Evolutionary conservation across 2,329 filamentous ascomycete genomes (phyloP), one percentile per base, ranked within the genome.

Genomic region (Monosporascus ibericus): DNA sequence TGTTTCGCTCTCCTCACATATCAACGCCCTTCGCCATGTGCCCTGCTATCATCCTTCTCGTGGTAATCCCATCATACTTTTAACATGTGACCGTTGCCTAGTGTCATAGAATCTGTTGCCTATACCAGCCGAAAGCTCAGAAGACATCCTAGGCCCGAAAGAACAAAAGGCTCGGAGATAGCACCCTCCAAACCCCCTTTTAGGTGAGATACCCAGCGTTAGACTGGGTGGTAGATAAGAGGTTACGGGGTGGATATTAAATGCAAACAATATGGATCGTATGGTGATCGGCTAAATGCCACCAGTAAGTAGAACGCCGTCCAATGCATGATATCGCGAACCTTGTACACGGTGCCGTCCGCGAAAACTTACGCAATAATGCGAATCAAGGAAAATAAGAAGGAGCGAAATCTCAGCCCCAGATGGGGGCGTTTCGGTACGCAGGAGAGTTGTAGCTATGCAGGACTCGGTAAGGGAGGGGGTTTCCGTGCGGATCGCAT

Each of bases 381-480:
- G 9, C 30, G 38, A 34, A 48, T 25, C 27, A 15, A 30, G 47
- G n/a, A 24, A 25, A 50, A 49, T 30, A 27, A 47, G 22, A 38
- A 37, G 15, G 6, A n/a, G 6, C 47, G 36, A 40, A n/a, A 6
- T 36, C 40, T 68, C 56, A 80, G n/a, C 76, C 73, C 78, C 79
- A 81, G n/a, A 82, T 80, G 0, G 78, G 79, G 3, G 70, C 74
- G 37, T 76, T 72, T 27, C 72, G 72, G 59, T 83, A 82, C 6
- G 79, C 77, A 5, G 79, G 79, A 4, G 79, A 80, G 60, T 81
- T 80, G 59, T 82, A 81, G 65, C 78, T 82, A 65, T 82, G 80
- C 8, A 82, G 67, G 11, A 82, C 70, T 1, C 79, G 75, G 54
- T 77, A 82, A 8, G 75, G 77, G 14, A 65, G 63, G 30, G 66